Conservation (phyloP, 2,329 filamentous ascomycete genomes). For the Pseudogymnoascus verrucosus region DNA sequence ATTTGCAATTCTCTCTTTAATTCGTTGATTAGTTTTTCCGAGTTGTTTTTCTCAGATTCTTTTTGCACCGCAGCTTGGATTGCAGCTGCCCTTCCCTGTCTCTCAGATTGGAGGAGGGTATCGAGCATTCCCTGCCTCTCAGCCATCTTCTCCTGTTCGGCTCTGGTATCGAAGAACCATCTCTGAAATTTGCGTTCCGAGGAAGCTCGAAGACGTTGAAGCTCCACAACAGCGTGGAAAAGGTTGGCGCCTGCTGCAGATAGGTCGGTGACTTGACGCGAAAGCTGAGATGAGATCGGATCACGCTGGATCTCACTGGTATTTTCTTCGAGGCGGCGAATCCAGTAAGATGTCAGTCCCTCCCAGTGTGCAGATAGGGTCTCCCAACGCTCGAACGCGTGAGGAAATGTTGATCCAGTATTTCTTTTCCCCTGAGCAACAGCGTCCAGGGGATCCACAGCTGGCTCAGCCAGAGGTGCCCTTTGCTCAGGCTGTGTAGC, state of each 20-base stretch:
- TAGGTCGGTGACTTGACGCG: conserved; percentile 91
- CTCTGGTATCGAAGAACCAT: conserved; percentile 94
- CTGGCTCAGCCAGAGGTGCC: neutral
- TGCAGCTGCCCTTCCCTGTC: conserved; percentile 59
- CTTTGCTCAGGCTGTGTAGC: neutral
- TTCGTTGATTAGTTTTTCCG: conserved; percentile 73
- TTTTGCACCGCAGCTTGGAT: conserved; percentile 57
- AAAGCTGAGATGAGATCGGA: conserved; percentile 78
- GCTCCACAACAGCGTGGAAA: conserved; percentile 93
- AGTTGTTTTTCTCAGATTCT: conserved; percentile 59
- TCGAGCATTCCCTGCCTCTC: conserved; percentile 80
- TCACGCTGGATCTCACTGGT: conserved; percentile 75
- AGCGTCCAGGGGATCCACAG: neutral
- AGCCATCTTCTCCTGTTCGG: conserved; percentile 76
- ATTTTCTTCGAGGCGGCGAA: conserved; percentile 84
- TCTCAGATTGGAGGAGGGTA: conserved; percentile 64
- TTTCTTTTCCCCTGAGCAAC: conserved; percentile 13
- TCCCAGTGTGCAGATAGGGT: conserved; percentile 97
- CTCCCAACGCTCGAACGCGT: conserved; percentile 97
- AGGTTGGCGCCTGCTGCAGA: conserved; percentile 94
- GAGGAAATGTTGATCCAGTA: conserved; percentile 57
- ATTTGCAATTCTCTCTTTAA: conserved; percentile 91
- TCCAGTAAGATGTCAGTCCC: conserved; percentile 94
- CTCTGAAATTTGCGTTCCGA: conserved; percentile 97
- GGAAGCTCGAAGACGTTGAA: conserved; percentile 86